These are phyloP conservation scores for Lachancea thermotolerans DNA, from an alignment of 805 yeast species.

Conservation along the genomic window DNA sequence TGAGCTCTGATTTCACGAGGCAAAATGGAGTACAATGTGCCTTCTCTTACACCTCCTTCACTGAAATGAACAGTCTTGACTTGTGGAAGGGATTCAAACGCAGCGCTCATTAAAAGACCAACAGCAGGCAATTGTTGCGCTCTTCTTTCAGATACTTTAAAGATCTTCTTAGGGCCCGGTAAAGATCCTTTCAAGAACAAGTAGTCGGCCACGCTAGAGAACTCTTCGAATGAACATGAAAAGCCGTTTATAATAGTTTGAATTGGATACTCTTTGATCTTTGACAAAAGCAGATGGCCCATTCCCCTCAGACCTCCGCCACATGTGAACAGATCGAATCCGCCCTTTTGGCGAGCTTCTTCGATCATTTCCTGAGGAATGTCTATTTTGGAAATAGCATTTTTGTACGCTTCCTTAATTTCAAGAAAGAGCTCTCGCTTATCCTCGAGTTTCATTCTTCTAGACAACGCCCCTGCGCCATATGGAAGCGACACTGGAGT, in stretches of 20 bases:
- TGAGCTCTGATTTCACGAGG: conserved; percentile 52
- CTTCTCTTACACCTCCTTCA: conserved; percentile 77
- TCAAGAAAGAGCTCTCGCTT: conserved; percentile 45
- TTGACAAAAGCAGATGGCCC: conserved; percentile 52
- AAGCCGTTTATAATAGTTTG: conserved; percentile 67
- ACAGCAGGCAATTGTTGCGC: conserved; percentile 65
- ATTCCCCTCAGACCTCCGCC: conserved; percentile 73
- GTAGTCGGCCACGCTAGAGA: conserved; percentile 45
- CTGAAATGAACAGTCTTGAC: conserved; percentile 59
- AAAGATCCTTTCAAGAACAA: conserved; percentile 42
- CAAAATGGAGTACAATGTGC: conserved; percentile 57
- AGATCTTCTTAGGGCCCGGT: conserved; percentile 42
- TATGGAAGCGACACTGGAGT: conserved; percentile 62
- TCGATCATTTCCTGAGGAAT: conserved; percentile 46
- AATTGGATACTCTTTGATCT: conserved; percentile 53
- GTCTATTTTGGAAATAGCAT: conserved; percentile 44
- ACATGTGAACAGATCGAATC: conserved; percentile 57
- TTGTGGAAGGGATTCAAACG: conserved; percentile 53
- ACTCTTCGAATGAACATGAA: conserved; percentile 49
- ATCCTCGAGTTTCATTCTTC: conserved; percentile 47
- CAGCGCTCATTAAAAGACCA: conserved; percentile 54
- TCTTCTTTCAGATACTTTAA: conserved; percentile 60
- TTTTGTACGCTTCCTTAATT: conserved; percentile 43
- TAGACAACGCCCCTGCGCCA: conserved; percentile 64
- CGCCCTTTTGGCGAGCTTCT: conserved; percentile 49